phyloP scores from a whole-genome alignment of 1,139 yeast species.

The Sugiyamaella grinbergsii region DNA sequence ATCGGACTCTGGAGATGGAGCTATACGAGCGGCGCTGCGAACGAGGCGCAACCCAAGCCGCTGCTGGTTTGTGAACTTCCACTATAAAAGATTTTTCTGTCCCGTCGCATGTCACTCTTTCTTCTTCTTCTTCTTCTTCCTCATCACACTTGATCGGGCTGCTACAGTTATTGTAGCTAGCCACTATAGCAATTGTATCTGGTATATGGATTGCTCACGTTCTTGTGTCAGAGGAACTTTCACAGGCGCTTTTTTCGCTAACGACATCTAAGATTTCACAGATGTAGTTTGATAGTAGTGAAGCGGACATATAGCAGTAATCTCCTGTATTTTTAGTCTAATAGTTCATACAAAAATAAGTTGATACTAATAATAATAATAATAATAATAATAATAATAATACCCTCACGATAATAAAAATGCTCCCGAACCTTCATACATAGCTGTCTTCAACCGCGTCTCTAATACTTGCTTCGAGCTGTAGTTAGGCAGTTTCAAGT shows the following conservation, averaged over 20 bases:
- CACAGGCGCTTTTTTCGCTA: constrained; percentile 30
- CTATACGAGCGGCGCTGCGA: too few relatives aligned
- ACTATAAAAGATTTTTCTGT: constrained; percentile 6
- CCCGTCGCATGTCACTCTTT: background rate
- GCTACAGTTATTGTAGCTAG: constrained; percentile 24
- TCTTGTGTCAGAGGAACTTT: constrained; percentile 18
- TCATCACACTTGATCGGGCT: constrained; percentile 17
- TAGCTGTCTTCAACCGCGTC: constrained; percentile 64
- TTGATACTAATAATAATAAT: background rate
- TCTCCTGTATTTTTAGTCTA: constrained; percentile 1
- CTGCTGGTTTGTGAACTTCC: background rate
- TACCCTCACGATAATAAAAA: constrained; percentile 62
- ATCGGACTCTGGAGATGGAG: too few relatives aligned
- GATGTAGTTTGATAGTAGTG: constrained; percentile 34
- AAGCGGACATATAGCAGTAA: constrained; percentile 24
- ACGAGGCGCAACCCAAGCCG: background rate
- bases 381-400: constrained; percentile 3
- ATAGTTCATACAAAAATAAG: background rate
- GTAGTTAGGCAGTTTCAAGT: constrained; percentile 85
- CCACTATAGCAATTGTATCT: constrained; percentile 18
- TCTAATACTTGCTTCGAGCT: constrained; percentile 62
- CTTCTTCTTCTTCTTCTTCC: constrained; percentile 11
- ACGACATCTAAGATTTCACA: constrained; percentile 27
- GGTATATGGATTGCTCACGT: background rate
- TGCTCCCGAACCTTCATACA: constrained; percentile 86